Percentiles rank a stretch among this genome's conserved stretches.
Evolutionary conservation across 441 rosid species (phyloP).

Genomic region (Kokia cookei): DNA sequence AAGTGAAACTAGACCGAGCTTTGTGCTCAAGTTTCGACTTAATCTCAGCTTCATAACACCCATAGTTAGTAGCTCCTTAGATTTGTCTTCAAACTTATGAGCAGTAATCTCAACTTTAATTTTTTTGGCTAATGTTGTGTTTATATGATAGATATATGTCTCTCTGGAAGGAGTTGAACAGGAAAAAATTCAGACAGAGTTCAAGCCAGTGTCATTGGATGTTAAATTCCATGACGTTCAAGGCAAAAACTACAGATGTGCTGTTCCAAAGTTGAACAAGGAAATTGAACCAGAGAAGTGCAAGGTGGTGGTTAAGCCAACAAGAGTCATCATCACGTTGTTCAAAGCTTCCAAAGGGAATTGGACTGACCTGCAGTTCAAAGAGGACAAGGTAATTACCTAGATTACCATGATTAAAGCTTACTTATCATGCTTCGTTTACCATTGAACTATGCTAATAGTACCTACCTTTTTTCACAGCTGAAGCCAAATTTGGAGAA

Average conservation of each 20-base stretch:
- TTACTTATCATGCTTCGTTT: background rate
- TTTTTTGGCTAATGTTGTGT: background rate
- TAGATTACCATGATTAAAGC: background rate
- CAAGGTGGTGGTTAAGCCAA: constrained; percentile 68
- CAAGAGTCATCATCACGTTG: constrained; percentile 58
- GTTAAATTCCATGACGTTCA: constrained; percentile 68
- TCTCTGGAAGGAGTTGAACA: constrained; percentile 68
- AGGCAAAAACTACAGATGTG: constrained; percentile 79
- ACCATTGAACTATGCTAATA: background rate
- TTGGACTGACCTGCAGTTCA: constrained; percentile 85
- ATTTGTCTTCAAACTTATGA: background rate
- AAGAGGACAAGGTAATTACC: constrained; percentile 73
- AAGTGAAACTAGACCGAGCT: background rate
- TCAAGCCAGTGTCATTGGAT: constrained; percentile 59
- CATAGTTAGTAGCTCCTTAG: background rate
- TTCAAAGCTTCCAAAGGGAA: constrained; percentile 71
- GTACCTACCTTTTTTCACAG: constrained; percentile 22
- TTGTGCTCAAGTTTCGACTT: background rate
- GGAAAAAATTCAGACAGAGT: constrained; percentile 65
- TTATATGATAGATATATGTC: constrained; percentile 47
- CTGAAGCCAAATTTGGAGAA: constrained; percentile 73
- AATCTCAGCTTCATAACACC: background rate
- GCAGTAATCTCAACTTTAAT: background rate
- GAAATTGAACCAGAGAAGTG: constrained; percentile 79
- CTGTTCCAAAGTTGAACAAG: constrained; percentile 59